These are phyloP conservation scores for Penicillium roqueforti DNA, from an alignment of 495 filamentous ascomycete genomes.

Conservation along the genomic window DNA sequence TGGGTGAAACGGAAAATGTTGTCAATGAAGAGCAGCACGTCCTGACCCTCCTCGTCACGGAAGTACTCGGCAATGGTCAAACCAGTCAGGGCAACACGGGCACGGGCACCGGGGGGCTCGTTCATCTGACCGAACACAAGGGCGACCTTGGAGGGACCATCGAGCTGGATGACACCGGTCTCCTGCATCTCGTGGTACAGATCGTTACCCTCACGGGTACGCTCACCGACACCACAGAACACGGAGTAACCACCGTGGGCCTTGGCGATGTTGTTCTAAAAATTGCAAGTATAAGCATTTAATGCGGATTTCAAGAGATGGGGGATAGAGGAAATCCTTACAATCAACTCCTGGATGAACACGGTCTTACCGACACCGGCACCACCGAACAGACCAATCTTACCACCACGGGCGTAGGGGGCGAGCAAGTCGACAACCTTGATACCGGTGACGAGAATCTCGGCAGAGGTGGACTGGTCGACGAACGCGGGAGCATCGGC, in stretches of 20 bases:
- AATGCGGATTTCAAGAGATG: neutral
- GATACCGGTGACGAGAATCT: conserved; percentile 98
- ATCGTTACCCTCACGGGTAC: conserved; percentile 99
- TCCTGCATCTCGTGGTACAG: conserved; percentile 99
- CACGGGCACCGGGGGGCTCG: conserved; percentile 98
- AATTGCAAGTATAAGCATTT: neutral
- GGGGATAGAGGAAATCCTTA: conserved; percentile 35
- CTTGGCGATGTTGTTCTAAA: conserved; percentile 98
- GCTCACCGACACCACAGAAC: conserved; percentile 99
- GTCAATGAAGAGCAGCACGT: conserved; percentile 99
- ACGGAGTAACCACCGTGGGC: conserved; percentile 99
- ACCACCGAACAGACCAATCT: conserved; percentile 99
- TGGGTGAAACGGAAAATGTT: conserved; percentile 99
- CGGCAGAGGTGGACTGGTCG: conserved; percentile 92
- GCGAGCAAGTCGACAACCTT: conserved; percentile 99
- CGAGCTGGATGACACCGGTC: conserved; percentile 97
- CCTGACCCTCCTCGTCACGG: conserved; percentile 96
- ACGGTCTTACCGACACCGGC: conserved; percentile 99
- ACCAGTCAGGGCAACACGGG: conserved; percentile 97
- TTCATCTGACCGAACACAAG: conserved; percentile 99
- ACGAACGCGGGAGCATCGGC: conserved; percentile 84
- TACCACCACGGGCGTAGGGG: conserved; percentile 99
- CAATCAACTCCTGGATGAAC: conserved; percentile 99
- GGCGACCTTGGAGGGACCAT: conserved; percentile 98
- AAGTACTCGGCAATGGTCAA: conserved; percentile 91